Base-by-base conservation (phyloP, 1,139 yeast genomes). In the Hyphopichia wangnamkhiaoensis region DNA sequence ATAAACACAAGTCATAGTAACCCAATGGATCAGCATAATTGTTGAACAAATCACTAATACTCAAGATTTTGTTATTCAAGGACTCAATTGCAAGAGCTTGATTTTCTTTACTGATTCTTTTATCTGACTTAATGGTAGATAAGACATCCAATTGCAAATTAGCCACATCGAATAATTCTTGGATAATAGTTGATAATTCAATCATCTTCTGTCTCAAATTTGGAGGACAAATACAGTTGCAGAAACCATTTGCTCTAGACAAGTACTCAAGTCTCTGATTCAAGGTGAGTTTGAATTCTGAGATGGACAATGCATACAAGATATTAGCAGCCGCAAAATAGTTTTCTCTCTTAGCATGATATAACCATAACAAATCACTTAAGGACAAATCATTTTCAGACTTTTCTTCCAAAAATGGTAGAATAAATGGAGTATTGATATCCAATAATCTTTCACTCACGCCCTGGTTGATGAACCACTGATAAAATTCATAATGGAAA, bases 231-330 rank as follows among this genome's bases (percentile, higher is more conserved):
- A 80, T 82, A 59, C 95, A 84, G 54, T 87, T 87, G 58, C 96
- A 87, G 67, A 88, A 91, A 2, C 96, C 96, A 58, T 85, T 86
- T 1, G 97, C 98, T 49, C 98, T 78, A 1, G 97, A 87, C 43
- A 93, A 72, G 55, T 79, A 90, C 59, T 91, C 97, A 36, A 93
- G 84, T 59, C 98, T 77, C 52, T 85, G 84, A 30, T 77, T 74
- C 45, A 93, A 72, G 30, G 76, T 66, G 40, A 93, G 71, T 12
- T 76, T 76, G 59, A 90, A 90, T 39, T 83, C 85, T 20, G 95
- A 82, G 17, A 80, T 70, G 0, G 97, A 84, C 45, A 93, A 67
- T 7, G 80, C 74, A 52, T 84, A 85, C 42, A 94, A 72, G 25
- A 89, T 87, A 48, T 79, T 80, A 0, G 98, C 96, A 14, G 98